Conservation (phyloP, 176 grass and related monocot species). For the Calamus simplicifolius region DNA sequence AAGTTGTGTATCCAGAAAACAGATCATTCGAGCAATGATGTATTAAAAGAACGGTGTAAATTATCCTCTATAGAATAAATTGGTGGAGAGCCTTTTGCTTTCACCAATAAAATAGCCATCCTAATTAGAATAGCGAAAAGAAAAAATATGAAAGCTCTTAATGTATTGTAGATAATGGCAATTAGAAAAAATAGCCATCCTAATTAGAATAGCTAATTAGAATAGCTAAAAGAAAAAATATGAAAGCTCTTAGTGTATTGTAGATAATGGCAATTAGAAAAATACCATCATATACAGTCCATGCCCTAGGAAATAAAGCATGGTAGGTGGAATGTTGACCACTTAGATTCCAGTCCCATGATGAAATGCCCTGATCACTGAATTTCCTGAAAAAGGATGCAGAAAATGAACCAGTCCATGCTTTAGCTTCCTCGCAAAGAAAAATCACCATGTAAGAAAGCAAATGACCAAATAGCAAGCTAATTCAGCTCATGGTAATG, state of each 20-base stretch:
- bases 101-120: neutral
- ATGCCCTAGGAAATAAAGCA: constrained; percentile 93
- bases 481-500: too few relatives aligned
- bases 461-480: neutral
- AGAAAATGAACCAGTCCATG: neutral
- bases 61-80: too few relatives aligned
- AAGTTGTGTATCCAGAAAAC: too few relatives aligned
- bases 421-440: too few relatives aligned
- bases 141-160: neutral
- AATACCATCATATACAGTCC: constrained; percentile 97
- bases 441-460: constrained; percentile 1
- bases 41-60: too few relatives aligned
- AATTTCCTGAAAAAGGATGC: constrained; percentile 55
- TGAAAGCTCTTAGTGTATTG: neutral
- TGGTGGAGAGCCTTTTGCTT: neutral
- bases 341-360: constrained; percentile 94
- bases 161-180: neutral
- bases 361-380: constrained; percentile 78
- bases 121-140: too few relatives aligned
- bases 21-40: too few relatives aligned
- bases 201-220: neutral
- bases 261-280: neutral
- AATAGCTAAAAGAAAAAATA: neutral
- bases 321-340: constrained; percentile 94
- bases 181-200: neutral